Evolutionary conservation across 495 filamentous ascomycete genomes (phyloP).

Genomic region (Hapsidospora chrysogenum): DNA sequence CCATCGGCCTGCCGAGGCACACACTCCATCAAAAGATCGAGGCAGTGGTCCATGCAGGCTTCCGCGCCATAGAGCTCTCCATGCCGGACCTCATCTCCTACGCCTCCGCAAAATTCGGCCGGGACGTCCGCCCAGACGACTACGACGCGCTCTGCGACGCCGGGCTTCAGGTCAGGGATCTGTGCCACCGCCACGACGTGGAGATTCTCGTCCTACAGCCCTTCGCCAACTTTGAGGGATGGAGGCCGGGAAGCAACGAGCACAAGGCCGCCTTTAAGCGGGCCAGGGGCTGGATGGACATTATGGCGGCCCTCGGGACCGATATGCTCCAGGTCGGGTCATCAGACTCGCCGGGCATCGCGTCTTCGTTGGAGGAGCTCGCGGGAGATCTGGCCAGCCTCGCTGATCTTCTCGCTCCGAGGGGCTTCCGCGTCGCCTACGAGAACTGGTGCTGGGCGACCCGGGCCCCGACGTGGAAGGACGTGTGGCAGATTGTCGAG

Average conservation of each 20-base stretch:
- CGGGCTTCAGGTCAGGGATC: slow-evolving; percentile 29
- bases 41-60: slow-evolving; percentile 49
- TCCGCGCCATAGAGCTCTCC: slow-evolving; percentile 54
- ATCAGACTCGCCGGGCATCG: slow-evolving; percentile 43
- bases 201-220: slow-evolving; percentile 62
- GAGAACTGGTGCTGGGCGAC: slow-evolving; percentile 82
- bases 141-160: slow-evolving; percentile 36
- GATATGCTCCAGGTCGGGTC: slow-evolving; percentile 68
- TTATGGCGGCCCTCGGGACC: slow-evolving; percentile 55
- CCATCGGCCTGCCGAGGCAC: slow-evolving; percentile 26
- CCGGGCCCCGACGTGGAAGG: slow-evolving; percentile 48
- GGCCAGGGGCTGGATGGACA: slow-evolving; percentile 50
- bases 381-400: slow-evolving; percentile 46
- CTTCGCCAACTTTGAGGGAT: slow-evolving; percentile 70
- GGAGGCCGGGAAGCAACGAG: slow-evolving; percentile 35
- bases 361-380: slow-evolving; percentile 27
- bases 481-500: slow-evolving; percentile 49
- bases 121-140: slow-evolving; percentile 35
- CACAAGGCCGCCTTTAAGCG: slow-evolving; percentile 47
- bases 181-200: slow-evolving; percentile 36
- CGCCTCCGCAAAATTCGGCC: slow-evolving; percentile 29
- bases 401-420: slow-evolving; percentile 41
- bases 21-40: slow-evolving; percentile 47
- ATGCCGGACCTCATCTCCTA: slow-evolving; percentile 61
- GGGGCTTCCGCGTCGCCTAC: slow-evolving; percentile 48